Evolutionary conservation across 805 yeast genomes (phyloP).

Genomic region (Candida dajiaensis): DNA sequence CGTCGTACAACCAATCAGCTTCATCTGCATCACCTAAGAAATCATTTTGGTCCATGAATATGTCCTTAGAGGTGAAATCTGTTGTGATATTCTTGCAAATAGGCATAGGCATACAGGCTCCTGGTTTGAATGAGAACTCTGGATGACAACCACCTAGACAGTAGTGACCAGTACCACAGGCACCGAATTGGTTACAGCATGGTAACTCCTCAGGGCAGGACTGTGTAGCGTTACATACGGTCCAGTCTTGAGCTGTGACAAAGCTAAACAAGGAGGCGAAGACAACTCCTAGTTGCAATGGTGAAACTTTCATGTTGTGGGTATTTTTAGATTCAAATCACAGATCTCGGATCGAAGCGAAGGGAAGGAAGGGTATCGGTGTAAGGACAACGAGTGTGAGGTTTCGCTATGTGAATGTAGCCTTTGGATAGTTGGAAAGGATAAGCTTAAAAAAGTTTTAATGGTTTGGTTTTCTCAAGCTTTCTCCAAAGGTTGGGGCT

Average conservation of each 20-base stretch:
- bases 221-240: constrained; percentile 45
- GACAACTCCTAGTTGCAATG: not conserved
- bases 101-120: constrained; percentile 86
- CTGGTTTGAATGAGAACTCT: constrained; percentile 25
- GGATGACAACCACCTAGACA: constrained; percentile 92
- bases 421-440: not conserved
- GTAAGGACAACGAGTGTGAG: not conserved
- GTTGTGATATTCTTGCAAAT: constrained; percentile 49
- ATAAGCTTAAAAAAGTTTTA: not conserved
- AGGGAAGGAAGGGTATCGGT: too few species aligned
- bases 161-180: constrained; percentile 68
- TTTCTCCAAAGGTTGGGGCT: not conserved
- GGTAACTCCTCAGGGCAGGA: constrained; percentile 77
- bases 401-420: not conserved
- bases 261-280: not conserved
- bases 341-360: not conserved
- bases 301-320: not conserved
- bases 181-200: constrained; percentile 80
- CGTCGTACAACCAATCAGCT: constrained; percentile 62
- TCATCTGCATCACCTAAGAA: constrained; percentile 64
- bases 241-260: not conserved
- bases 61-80: constrained; percentile 31
- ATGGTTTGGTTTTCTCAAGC: not conserved
- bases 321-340: not conserved
- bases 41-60: constrained; percentile 19